Percentiles rank a stretch among this genome's conserved stretches.
phyloP scores from a whole-genome alignment of 2,329 filamentous ascomycete genomes.

The Sporothrix dimorphospora region DNA sequence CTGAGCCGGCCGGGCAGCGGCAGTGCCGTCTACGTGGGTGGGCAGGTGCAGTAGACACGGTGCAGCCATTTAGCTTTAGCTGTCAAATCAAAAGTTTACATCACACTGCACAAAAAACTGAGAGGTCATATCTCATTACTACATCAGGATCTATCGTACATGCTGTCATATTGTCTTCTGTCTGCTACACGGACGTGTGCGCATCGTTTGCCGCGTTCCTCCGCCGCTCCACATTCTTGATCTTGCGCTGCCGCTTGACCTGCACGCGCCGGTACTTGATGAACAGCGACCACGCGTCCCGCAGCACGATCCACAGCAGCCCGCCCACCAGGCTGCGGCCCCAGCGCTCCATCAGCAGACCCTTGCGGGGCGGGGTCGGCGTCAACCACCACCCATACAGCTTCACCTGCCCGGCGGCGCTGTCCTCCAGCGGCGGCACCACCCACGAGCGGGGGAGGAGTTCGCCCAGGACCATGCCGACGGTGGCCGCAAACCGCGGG shows the following conservation, averaged over 20 bases:
- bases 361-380: slow-evolving; percentile 47
- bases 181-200: no score
- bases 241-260: slow-evolving; percentile 56
- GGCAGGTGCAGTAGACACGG: no score
- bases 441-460: slow-evolving; percentile 72
- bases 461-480: slow-evolving; percentile 74
- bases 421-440: slow-evolving; percentile 44
- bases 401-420: no score
- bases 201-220: not conserved
- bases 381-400: no score
- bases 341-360: slow-evolving; percentile 82
- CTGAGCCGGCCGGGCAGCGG: slow-evolving; percentile 86
- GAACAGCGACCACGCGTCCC: slow-evolving; percentile 66
- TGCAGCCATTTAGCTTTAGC: no score
- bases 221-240: slow-evolving; percentile 52
- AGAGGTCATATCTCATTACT: no score
- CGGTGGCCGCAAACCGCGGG: slow-evolving; percentile 75
- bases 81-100: no score
- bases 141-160: no score
- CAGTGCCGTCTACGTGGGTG: slow-evolving; percentile 58
- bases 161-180: no score
- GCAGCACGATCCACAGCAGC: slow-evolving; percentile 83
- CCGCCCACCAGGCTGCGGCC: slow-evolving; percentile 87
- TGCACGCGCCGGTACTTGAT: slow-evolving; percentile 65
- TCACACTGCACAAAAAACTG: no score